phyloP scores from a whole-genome alignment of 2,329 filamentous ascomycete species.

The Aspergillus alliaceus region DNA sequence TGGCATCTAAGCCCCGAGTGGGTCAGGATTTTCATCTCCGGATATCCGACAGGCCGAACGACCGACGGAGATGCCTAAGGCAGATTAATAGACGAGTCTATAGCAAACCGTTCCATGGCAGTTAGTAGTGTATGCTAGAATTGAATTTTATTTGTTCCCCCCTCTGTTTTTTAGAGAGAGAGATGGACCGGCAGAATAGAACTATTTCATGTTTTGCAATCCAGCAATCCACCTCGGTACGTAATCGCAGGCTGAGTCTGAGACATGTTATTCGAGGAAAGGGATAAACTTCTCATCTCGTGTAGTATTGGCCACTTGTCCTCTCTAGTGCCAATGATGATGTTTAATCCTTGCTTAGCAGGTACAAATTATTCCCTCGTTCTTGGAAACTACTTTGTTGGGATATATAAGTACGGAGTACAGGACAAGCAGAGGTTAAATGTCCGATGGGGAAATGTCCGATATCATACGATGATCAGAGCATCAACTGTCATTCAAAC shows the following conservation, averaged over 20 bases:
- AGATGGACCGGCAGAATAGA: no score
- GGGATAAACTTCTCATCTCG: background rate
- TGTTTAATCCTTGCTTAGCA: background rate
- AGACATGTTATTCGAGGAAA: background rate
- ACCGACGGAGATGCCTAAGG: background rate
- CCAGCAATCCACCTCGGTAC: background rate
- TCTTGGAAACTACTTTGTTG: background rate
- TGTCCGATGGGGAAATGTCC: background rate
- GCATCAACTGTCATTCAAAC: background rate
- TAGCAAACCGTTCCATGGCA: background rate
- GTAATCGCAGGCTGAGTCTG: background rate
- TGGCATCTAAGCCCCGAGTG: constrained; percentile 1
- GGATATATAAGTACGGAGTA: background rate
- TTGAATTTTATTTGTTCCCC: background rate
- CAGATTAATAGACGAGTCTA: no score
- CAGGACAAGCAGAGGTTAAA: background rate
- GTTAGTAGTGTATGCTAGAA: background rate
- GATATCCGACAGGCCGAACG: constrained; percentile 1
- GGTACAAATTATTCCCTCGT: background rate
- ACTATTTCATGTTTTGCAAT: no score
- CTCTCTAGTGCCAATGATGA: background rate
- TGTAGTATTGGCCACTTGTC: background rate
- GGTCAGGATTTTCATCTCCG: background rate
- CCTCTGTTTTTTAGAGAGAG: no score
- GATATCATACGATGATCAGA: background rate